These are phyloP conservation scores for Backusella tuberculispora DNA, from an alignment of 192 early-diverging fungal genomes.

Conservation along the genomic window DNA sequence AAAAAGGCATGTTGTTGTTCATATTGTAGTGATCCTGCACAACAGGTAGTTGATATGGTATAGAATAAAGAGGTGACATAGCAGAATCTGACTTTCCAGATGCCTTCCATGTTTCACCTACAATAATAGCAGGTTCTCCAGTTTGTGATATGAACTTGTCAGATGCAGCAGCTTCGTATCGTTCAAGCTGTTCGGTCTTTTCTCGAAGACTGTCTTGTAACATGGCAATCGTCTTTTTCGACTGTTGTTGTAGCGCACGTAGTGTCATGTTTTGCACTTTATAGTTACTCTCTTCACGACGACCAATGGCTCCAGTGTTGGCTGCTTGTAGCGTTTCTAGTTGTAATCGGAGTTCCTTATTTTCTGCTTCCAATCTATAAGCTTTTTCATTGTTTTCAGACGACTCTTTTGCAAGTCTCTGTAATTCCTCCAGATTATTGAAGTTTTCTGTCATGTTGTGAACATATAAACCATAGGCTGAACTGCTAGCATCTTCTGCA, in stretches of 20 bases:
- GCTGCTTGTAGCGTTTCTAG: slow-evolving; percentile 4
- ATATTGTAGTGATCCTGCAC: background rate
- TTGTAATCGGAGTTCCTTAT: slow-evolving; percentile 58
- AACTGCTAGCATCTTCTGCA: slow-evolving; percentile 55
- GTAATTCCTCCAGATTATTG: slow-evolving; percentile 74
- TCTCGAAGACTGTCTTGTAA: slow-evolving; percentile 72
- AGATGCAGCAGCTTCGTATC: background rate
- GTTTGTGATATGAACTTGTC: background rate
- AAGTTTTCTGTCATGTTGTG: slow-evolving; percentile 74
- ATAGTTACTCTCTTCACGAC: background rate
- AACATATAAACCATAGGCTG: slow-evolving; percentile 69
- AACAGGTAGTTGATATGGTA: background rate
- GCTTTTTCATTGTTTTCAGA: slow-evolving; percentile 59
- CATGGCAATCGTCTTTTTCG: slow-evolving; percentile 72
- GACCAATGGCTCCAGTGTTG: background rate
- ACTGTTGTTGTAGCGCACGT: slow-evolving; percentile 60
- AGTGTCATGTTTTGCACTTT: slow-evolving; percentile 43
- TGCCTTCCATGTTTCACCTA: slow-evolving; percentile 35
- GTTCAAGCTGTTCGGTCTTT: slow-evolving; percentile 27
- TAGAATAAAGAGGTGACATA: background rate
- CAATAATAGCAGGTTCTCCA: slow-evolving; percentile 20
- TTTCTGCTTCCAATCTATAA: slow-evolving; percentile 60
- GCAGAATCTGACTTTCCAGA: background rate
- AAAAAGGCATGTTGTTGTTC: background rate
- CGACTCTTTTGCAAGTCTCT: slow-evolving; percentile 67